Percentiles rank a stretch among this genome's conserved stretches.
Evolutionary conservation across 2,329 filamentous ascomycete genomes (phyloP).

Genomic region (Neopestalotiopsis sp.): DNA sequence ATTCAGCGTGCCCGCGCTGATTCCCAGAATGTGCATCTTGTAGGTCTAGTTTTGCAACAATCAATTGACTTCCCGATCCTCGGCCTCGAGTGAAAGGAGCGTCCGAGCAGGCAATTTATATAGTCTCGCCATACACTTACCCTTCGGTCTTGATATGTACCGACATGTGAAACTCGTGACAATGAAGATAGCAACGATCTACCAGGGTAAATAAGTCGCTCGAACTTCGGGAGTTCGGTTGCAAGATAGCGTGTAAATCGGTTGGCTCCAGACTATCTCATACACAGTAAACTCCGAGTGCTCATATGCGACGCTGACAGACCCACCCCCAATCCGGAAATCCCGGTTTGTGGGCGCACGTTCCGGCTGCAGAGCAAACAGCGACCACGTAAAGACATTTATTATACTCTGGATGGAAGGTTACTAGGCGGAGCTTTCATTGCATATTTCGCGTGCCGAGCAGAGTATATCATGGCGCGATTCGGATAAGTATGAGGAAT

Average conservation of each 20-base stretch:
- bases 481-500: too few relatives aligned
- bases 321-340: not conserved
- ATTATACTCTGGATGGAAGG: too few relatives aligned
- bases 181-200: not conserved
- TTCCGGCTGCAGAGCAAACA: not conserved
- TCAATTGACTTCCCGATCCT: not conserved
- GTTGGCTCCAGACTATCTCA: not conserved
- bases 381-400: too few relatives aligned
- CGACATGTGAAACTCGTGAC: not conserved
- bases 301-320: not conserved
- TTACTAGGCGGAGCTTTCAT: too few relatives aligned
- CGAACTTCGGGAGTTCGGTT: not conserved
- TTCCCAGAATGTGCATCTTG: not conserved
- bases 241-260: not conserved
- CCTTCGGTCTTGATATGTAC: not conserved
- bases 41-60: not conserved
- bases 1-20: slow-evolving; percentile 4
- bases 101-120: not conserved
- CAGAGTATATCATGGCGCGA: too few relatives aligned
- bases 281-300: not conserved
- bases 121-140: not conserved
- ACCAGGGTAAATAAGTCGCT: not conserved
- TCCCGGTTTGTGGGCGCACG: not conserved
- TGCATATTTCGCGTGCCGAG: too few relatives aligned
- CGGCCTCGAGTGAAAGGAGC: not conserved